These are phyloP conservation scores for Litsea cubeba DNA, from an alignment of 164 flowering plant genomes.

Conservation along the genomic window DNA sequence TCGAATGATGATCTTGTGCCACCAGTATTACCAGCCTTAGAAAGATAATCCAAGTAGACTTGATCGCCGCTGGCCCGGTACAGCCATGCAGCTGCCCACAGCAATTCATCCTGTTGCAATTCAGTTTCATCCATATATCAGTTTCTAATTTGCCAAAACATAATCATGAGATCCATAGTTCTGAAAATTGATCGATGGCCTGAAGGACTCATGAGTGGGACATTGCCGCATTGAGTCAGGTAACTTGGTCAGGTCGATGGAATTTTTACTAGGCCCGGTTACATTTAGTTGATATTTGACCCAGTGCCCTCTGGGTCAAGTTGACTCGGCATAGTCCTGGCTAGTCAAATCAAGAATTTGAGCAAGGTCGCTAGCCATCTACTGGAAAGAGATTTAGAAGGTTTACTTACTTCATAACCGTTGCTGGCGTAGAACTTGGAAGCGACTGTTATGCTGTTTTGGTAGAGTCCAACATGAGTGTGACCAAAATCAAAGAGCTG, in stretches of 20 bases:
- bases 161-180: not conserved
- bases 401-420: constrained; percentile 52
- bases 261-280: too few species aligned
- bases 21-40: constrained; percentile 6
- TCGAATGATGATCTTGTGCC: constrained; percentile 32
- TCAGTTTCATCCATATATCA: not conserved
- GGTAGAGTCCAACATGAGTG: constrained; percentile 70
- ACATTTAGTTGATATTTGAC: too few species aligned
- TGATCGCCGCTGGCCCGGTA: constrained; percentile 33
- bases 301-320: too few species aligned
- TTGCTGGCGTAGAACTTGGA: constrained; percentile 64
- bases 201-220: too few species aligned
- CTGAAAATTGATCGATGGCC: too few species aligned
- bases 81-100: constrained; percentile 84
- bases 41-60: constrained; percentile 24
- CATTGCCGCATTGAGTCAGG: too few species aligned
- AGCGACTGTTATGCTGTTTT: constrained; percentile 62
- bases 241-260: too few species aligned
- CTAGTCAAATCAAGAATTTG: not conserved
- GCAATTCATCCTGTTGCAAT: constrained; percentile 66
- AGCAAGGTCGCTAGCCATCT: not conserved
- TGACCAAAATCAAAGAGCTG: constrained; percentile 63
- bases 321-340: not conserved
- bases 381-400: not conserved
- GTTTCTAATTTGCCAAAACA: not conserved